Evolutionary conservation across 2,329 filamentous ascomycete genomes (phyloP), one percentile per base, ranked within the genome.

Genomic region (Fusarium armeniacum): DNA sequence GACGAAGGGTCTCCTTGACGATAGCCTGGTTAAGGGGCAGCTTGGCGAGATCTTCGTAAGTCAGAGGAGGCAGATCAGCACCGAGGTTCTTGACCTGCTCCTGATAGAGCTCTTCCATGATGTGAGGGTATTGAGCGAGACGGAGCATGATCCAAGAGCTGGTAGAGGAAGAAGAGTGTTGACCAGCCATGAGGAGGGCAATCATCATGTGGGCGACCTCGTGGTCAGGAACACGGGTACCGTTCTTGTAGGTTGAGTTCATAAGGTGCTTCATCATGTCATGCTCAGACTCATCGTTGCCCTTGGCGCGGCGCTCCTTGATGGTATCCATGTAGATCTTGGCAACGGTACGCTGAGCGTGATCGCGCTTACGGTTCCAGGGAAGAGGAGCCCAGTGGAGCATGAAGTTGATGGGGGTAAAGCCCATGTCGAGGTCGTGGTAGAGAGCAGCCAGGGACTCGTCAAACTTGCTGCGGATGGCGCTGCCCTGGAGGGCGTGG

Each of bases 141-240:
- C 90, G 91, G 41, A 97, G 86, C 78, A 96, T 86, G 75, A 97
- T 94, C 93, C 93, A 97, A 40, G 93, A 88, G 75, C 89, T 90
- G 40, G 92, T 94, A 22, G 93, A 93, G 6, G 93, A 93, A 3
- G 93, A 95, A 3, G 92, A 95, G 83, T 97, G 93, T 78, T 97
- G 93, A 58, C 93, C 93, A 62, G 93, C 93, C 93, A 97, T 97
- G 67, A 97, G 88, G 24, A 97, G 86, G 8, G 93, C 93, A 80
- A 97, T 97, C 92, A 97, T 95, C 88, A 97, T 95, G 81, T 96
- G 91, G 24, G 93, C 93, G 62, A 97, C 87, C 80, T 97, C 93
- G 75, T 91, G 86, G 76, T 97, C 93, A 18, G 93, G 91, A n/a
- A 97, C 86, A 8, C 85, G 84, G 40, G 84, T 89, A 72, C 93